phyloP scores from a whole-genome alignment of 441 rosid genomes.

The Codiaeum variegatum region DNA sequence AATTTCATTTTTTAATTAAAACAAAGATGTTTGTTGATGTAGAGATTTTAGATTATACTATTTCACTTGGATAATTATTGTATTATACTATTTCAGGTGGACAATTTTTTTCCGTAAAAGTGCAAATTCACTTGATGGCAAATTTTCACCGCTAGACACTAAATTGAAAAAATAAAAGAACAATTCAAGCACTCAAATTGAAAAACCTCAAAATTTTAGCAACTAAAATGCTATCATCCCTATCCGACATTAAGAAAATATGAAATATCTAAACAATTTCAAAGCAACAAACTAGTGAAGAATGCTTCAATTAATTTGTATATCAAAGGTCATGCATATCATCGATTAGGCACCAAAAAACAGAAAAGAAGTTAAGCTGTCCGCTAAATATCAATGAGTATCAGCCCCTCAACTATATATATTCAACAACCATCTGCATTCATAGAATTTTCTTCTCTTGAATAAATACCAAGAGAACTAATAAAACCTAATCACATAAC shows the following conservation, averaged over 20 bases:
- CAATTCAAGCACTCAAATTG: too few species aligned
- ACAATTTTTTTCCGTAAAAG: too few species aligned
- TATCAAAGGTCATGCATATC: background rate
- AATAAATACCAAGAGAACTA: background rate
- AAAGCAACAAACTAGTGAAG: background rate
- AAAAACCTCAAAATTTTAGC: too few species aligned
- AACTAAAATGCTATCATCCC: too few species aligned
- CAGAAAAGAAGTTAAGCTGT: background rate
- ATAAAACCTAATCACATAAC: background rate
- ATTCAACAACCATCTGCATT: background rate
- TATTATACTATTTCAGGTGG: too few species aligned
- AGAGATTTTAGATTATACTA: too few species aligned
- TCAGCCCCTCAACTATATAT: background rate
- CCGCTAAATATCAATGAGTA: background rate
- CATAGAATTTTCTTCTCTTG: background rate
- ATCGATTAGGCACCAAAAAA: background rate
- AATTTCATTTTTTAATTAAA: too few species aligned
- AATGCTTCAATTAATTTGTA: background rate
- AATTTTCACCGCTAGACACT: too few species aligned
- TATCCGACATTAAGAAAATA: background rate
- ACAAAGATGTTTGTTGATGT: too few species aligned
- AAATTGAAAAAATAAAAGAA: too few species aligned
- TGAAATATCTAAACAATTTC: background rate
- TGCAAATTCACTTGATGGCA: too few species aligned
- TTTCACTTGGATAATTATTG: too few species aligned